Percentiles rank a stretch among this genome's conserved stretches.
These are phyloP conservation scores for Yarrowia sp. DNA, from an alignment of 805 yeast species.

Conservation along the genomic window DNA sequence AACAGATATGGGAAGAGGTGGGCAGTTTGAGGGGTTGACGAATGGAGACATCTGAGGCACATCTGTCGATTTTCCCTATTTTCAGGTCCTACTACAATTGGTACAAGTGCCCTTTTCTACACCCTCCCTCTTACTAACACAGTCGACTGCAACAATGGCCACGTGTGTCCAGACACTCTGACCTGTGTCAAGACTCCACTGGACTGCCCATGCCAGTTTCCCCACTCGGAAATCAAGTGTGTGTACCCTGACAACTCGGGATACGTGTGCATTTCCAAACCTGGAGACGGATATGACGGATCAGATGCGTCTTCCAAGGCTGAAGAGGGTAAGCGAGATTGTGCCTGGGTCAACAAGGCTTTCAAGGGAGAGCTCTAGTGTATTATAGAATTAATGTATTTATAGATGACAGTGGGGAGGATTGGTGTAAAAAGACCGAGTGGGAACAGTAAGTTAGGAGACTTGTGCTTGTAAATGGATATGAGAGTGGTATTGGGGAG, in stretches of 20 bases:
- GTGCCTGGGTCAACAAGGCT: conserved; percentile 37
- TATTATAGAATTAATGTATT: neutral
- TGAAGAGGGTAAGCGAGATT: conserved; percentile 19
- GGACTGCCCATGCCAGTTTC: conserved; percentile 91
- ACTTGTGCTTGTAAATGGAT: too few species aligned
- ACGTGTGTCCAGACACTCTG: conserved; percentile 83
- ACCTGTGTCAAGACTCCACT: conserved; percentile 71
- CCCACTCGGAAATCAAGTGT: conserved; percentile 84
- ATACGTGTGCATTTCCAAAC: conserved; percentile 83
- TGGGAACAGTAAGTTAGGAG: too few species aligned
- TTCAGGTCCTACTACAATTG: too few species aligned
- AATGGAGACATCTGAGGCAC: too few species aligned
- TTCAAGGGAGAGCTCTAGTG: conserved; percentile 31
- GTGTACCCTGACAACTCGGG: conserved; percentile 68
- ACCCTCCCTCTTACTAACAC: neutral
- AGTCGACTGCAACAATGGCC: conserved; percentile 59
- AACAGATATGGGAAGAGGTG: too few species aligned
- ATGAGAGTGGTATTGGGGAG: too few species aligned
- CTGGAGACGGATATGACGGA: conserved; percentile 59
- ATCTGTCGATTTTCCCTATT: too few species aligned
- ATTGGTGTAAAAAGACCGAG: too few species aligned
- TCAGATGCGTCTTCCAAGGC: conserved; percentile 52
- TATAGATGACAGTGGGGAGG: too few species aligned
- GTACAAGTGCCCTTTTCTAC: too few species aligned
- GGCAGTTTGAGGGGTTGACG: too few species aligned